Evolutionary conservation across 371 early-diverging fungal species (phyloP).

Genomic region (Mucor velutinosus): DNA sequence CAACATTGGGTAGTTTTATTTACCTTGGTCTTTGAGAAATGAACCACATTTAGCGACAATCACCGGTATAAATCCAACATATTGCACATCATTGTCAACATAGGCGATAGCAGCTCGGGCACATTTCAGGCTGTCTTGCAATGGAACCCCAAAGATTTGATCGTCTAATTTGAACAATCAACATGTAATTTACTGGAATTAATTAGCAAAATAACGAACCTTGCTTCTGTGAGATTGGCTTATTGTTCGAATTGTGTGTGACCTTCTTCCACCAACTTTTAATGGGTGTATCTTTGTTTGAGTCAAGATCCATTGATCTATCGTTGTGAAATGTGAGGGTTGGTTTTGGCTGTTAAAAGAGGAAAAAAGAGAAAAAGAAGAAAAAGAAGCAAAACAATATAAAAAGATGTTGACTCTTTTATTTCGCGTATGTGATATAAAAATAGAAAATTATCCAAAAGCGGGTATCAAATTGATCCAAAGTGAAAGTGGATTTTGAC

Average conservation of each 20-base stretch:
- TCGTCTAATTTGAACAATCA: slow-evolving; percentile 5
- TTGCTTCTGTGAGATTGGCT: slow-evolving; percentile 21
- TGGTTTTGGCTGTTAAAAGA: not conserved
- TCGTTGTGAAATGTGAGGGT: not conserved
- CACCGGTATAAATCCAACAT: slow-evolving; percentile 48
- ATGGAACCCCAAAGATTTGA: slow-evolving; percentile 36
- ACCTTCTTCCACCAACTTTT: slow-evolving; percentile 40
- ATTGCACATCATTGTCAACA: slow-evolving; percentile 29
- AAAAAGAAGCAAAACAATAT: slow-evolving; percentile 8
- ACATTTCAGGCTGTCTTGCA: slow-evolving; percentile 28
- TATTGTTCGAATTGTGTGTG: slow-evolving; percentile 21
- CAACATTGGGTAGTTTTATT: not conserved
- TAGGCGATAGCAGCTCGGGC: slow-evolving; percentile 35
- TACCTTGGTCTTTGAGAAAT: slow-evolving; percentile 53
- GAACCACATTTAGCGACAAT: slow-evolving; percentile 59
- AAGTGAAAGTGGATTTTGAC: not conserved
- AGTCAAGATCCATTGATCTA: slow-evolving; percentile 18
- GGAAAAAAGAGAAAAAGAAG: slow-evolving; percentile 10
- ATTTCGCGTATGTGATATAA: slow-evolving; percentile 9
- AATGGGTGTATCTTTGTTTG: slow-evolving; percentile 27
- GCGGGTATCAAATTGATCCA: slow-evolving; percentile 1
- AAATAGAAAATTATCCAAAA: slow-evolving; percentile 7
- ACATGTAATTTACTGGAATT: not conserved
- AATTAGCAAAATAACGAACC: slow-evolving; percentile 4
- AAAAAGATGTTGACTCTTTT: slow-evolving; percentile 1